Base-by-base conservation (phyloP, 106 monocot genomes). In the Vanilla planifolia region DNA sequence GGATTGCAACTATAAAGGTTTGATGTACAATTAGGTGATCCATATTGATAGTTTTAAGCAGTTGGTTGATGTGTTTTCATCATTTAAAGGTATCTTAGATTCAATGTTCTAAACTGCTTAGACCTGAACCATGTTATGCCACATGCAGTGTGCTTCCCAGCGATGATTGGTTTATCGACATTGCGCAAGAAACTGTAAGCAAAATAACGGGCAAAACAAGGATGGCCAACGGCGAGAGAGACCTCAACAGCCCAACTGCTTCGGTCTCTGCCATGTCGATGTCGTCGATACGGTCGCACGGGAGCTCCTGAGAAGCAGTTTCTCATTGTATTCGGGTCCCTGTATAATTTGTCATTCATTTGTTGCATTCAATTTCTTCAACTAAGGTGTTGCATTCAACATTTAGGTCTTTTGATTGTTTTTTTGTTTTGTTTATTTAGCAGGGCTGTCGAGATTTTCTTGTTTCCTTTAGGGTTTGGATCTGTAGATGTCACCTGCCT, bases 251-350 rank as follows among this genome's bases (percentile, higher is more conserved):
- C 63, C 95, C 95, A 4, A 96, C 90, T 48, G 90, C 86, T 15
- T 96, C 95, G 1, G 76, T 96, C 8, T 96, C 95, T 0, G 90
- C 90, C 22, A 47, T 69, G 11, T 87, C 94, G 19, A 78, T 95
- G 61, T 89, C 93, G 50, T 94, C 93, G 8, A 42, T 77, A 23
- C 78, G 76, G 78, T 87, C 89, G 32, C 83, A 83, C 51, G 83
- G 84, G 51, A 87, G 90, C 68, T 73, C 73, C n/a, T 83, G 67
- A 62, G 40, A 15, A 50, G 35, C 16, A 48, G 33, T 43, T 69
- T 61, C 20, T 56, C 42, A n/a, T 19, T 67, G 59, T 67, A 41
- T 47, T 51, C 55, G 53, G 66, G 1, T 73, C 60, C 9, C 24
- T 79, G 70, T 70, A 74, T 70, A 66, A 79, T 74, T 74, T 43